These are phyloP conservation scores for Chiua virens DNA, from an alignment of 768 basidiomycete species.

Conservation along the genomic window DNA sequence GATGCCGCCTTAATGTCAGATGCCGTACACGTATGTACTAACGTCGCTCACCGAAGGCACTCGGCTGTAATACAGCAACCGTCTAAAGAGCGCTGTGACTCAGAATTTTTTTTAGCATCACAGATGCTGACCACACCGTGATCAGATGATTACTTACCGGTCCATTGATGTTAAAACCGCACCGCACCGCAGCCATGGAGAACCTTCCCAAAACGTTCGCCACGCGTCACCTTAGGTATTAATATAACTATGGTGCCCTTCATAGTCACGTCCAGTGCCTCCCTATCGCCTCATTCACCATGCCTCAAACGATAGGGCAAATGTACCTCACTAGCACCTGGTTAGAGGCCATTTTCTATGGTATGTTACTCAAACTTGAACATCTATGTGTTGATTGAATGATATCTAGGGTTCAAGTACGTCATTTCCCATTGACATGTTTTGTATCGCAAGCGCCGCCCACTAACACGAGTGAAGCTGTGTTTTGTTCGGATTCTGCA, in stretches of 20 bases:
- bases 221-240: neutral
- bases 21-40: no score
- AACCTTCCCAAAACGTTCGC: neutral
- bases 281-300: neutral
- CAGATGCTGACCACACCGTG: no score
- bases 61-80: no score
- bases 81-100: no score
- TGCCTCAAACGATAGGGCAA: constrained; percentile 14
- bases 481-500: constrained; percentile 13
- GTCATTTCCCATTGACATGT: neutral
- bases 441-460: neutral
- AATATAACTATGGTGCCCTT: neutral
- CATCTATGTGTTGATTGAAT: neutral
- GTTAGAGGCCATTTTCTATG: constrained; percentile 19
- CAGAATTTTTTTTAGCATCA: no score
- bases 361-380: neutral
- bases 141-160: no score
- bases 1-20: no score
- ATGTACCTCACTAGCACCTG: constrained; percentile 18
- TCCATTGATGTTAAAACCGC: no score
- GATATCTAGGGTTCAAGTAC: constrained; percentile 10
- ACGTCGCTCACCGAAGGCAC: no score
- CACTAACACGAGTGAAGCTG: constrained; percentile 6
- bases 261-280: neutral
- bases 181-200: no score